Evolutionary conservation across 2,329 filamentous ascomycete genomes (phyloP).

Genomic region (Huntiella abstrusa): DNA sequence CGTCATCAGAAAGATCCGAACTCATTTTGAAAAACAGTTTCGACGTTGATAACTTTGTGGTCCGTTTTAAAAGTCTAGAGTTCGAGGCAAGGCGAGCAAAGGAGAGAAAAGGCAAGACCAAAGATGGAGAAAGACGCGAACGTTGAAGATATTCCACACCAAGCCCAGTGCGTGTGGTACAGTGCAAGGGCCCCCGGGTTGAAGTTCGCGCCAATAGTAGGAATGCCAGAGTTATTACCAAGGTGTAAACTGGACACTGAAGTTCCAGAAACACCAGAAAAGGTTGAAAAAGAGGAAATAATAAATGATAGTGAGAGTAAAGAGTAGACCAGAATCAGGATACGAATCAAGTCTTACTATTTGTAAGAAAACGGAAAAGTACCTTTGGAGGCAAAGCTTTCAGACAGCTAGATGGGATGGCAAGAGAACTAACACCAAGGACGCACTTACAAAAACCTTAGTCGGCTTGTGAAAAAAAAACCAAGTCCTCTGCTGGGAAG

Average conservation of each 20-base stretch:
- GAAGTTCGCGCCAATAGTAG: background rate
- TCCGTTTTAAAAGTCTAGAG: background rate
- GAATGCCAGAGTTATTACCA: background rate
- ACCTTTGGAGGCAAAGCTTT: no score
- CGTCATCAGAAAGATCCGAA: conserved; percentile 47
- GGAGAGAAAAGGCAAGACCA: conserved; percentile 18
- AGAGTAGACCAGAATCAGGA: background rate
- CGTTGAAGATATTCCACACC: conserved; percentile 2
- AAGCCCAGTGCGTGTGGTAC: conserved; percentile 3
- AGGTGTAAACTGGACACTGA: background rate
- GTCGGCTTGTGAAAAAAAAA: background rate
- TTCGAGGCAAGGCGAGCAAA: conserved; percentile 16
- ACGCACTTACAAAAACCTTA: no score
- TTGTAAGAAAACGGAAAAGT: no score
- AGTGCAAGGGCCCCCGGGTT: conserved; percentile 3
- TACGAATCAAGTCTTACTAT: no score
- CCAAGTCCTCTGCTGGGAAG: background rate
- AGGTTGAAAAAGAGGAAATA: background rate
- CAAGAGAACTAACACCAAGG: no score
- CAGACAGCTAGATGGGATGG: no score
- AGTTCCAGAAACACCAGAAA: background rate
- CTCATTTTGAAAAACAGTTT: conserved; percentile 13
- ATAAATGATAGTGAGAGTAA: background rate
- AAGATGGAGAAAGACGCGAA: conserved; percentile 17
- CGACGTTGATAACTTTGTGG: background rate